Evolutionary conservation across 2,329 filamentous ascomycete species (phyloP).

Genomic region (Hirsutella thompsonii): DNA sequence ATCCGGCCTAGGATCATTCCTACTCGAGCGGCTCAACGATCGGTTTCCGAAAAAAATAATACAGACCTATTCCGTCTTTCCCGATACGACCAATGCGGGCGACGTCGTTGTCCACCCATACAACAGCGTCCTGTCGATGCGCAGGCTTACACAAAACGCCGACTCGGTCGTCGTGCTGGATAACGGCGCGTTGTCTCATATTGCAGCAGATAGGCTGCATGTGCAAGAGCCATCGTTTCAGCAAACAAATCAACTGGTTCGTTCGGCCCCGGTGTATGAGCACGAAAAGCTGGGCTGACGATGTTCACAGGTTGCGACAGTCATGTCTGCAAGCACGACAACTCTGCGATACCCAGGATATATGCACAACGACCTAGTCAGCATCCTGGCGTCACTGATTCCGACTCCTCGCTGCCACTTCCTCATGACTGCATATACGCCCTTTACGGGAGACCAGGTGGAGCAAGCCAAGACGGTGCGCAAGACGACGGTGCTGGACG

Average conservation of each 20-base stretch:
- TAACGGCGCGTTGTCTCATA: constrained; percentile 85
- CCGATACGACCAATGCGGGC: constrained; percentile 73
- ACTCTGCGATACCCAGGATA: constrained; percentile 95
- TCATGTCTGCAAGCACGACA: constrained; percentile 97
- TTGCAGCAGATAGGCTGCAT: constrained; percentile 87
- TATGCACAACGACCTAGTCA: constrained; percentile 99
- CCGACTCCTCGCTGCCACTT: constrained; percentile 96
- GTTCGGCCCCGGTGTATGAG: constrained; percentile 5
- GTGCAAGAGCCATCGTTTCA: constrained; percentile 93
- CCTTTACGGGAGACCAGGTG: constrained; percentile 91
- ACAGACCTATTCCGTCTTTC: constrained; percentile 97
- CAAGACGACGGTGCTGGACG: constrained; percentile 94
- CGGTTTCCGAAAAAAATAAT: constrained; percentile 98
- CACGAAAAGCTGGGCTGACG: background rate
- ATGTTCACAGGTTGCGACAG: constrained; percentile 59
- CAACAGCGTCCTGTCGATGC: constrained; percentile 88
- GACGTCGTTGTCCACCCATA: constrained; percentile 98
- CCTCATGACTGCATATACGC: constrained; percentile 95
- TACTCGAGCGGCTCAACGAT: constrained; percentile 92
- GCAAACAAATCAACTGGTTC: constrained; percentile 88
- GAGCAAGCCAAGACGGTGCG: constrained; percentile 95
- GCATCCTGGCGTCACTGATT: constrained; percentile 90
- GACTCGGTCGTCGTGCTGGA: constrained; percentile 96
- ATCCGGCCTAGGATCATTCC: constrained; percentile 87
- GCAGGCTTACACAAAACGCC: constrained; percentile 84